These are phyloP conservation scores for Stephanodiscus minutulus DNA, from an alignment of 108 stramenopile species.

Conservation along the genomic window DNA sequence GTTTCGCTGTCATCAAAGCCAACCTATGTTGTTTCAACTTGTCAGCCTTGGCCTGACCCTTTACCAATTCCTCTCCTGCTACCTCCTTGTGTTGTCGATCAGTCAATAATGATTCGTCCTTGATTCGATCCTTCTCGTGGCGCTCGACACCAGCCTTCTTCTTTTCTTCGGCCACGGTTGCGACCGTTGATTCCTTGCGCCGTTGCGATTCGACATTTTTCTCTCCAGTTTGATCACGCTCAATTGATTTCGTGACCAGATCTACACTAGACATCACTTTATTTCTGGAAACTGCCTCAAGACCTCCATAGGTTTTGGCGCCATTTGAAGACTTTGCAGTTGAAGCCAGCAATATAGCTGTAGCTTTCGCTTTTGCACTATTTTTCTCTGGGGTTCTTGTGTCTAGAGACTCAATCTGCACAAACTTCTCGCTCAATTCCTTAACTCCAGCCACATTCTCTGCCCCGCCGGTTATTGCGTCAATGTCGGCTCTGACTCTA, in stretches of 20 bases:
- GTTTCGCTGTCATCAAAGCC: not conserved
- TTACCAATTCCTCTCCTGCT: not conserved
- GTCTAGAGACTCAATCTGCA: not conserved
- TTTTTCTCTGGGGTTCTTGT: not conserved
- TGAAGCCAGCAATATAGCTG: not conserved
- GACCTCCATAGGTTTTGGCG: not conserved
- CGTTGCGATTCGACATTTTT: not conserved
- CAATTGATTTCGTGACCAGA: not conserved
- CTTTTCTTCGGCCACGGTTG: not conserved
- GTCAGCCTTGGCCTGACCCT: not conserved
- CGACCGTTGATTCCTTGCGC: not conserved
- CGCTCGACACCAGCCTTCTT: not conserved
- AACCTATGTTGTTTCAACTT: not conserved
- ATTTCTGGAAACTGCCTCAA: not conserved
- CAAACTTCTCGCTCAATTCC: not conserved
- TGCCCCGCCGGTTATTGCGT: not conserved
- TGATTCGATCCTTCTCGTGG: not conserved
- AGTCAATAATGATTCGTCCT: not conserved
- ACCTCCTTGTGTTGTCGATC: not conserved
- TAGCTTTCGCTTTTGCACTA: not conserved
- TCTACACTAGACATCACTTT: not conserved
- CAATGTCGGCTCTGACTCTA: conserved; percentile 2
- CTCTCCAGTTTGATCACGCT: not conserved
- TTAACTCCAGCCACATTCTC: not conserved
- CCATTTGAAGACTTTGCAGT: not conserved